Conservation (phyloP, 2,329 filamentous ascomycete genomes). For the Fusarium praegraminearum region DNA sequence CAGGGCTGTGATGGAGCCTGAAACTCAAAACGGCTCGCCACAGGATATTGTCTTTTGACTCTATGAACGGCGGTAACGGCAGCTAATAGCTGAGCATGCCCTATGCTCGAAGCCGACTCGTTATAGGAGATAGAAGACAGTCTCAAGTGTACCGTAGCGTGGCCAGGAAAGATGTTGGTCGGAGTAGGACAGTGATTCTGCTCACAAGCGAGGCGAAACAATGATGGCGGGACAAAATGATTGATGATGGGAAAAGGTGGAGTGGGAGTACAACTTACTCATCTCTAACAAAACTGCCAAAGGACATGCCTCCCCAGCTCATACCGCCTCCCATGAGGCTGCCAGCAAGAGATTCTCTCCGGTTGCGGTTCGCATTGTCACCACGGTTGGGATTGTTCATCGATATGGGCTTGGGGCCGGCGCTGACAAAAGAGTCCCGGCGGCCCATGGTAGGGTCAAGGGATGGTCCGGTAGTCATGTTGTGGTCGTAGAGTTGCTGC, state of each 20-base stretch:
- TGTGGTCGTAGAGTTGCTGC: slow-evolving; percentile 51
- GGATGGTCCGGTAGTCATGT: slow-evolving; percentile 70
- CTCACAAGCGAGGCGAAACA: slow-evolving; percentile 13
- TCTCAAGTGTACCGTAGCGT: background rate
- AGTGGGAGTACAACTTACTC: slow-evolving; percentile 78
- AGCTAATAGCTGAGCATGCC: background rate
- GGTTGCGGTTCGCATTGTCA: slow-evolving; percentile 66
- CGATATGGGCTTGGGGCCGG: slow-evolving; percentile 74
- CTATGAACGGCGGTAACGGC: slow-evolving; percentile 11
- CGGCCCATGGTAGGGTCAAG: slow-evolving; percentile 69
- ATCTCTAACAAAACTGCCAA: slow-evolving; percentile 96
- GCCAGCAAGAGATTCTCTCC: slow-evolving; percentile 72
- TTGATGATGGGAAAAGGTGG: slow-evolving; percentile 16
- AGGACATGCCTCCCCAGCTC: slow-evolving; percentile 97
- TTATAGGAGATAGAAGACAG: background rate
- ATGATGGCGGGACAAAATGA: slow-evolving; percentile 8
- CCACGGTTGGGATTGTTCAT: slow-evolving; percentile 72
- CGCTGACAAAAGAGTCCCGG: slow-evolving; percentile 74
- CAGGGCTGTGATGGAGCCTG: slow-evolving; percentile 33
- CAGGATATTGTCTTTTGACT: slow-evolving; percentile 25
- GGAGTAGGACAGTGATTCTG: background rate
- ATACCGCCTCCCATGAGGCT: slow-evolving; percentile 83
- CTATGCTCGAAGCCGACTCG: background rate
- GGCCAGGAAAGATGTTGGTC: background rate
- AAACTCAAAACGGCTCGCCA: slow-evolving; percentile 43